These are phyloP conservation scores for Hypoxylon sp. DNA, from an alignment of 2,329 filamentous ascomycete species.

Conservation along the genomic window DNA sequence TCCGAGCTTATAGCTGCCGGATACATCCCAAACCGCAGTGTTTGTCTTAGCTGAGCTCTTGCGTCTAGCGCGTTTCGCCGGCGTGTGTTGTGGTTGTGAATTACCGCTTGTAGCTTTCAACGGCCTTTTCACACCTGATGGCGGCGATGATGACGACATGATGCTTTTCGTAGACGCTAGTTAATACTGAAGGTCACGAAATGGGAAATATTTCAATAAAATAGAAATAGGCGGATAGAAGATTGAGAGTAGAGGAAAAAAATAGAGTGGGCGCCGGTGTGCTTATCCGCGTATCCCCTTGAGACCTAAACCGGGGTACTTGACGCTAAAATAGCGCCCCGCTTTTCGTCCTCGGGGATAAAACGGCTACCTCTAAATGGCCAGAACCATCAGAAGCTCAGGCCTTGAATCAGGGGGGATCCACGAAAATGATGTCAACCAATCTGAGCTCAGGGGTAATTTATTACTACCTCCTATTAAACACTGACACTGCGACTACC, in stretches of 20 bases:
- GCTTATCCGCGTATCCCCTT: constrained; percentile 16
- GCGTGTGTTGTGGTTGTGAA: constrained; percentile 4
- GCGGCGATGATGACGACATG: too few species aligned
- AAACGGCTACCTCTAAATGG: too few species aligned
- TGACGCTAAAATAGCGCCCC: constrained; percentile 13
- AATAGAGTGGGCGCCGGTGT: constrained; percentile 14
- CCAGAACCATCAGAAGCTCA: neutral
- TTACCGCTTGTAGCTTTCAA: constrained; percentile 2
- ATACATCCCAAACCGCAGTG: constrained; percentile 15
- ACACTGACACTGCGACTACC: too few species aligned
- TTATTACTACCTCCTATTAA: too few species aligned
- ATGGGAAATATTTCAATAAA: too few species aligned
- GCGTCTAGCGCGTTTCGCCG: constrained; percentile 14
- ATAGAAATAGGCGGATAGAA: too few species aligned
- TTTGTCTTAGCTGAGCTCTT: constrained; percentile 8
- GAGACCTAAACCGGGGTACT: constrained; percentile 13
- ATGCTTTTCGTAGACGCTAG: too few species aligned
- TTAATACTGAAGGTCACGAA: too few species aligned
- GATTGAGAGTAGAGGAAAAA: neutral
- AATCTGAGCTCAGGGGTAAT: too few species aligned
- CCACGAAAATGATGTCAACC: too few species aligned
- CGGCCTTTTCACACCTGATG: constrained; percentile 8
- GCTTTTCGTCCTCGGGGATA: constrained; percentile 8
- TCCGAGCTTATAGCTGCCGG: constrained; percentile 12
- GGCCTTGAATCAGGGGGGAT: too few species aligned